phyloP scores from a whole-genome alignment of 2,329 filamentous ascomycete genomes.

The Calonectria henricotiae region DNA sequence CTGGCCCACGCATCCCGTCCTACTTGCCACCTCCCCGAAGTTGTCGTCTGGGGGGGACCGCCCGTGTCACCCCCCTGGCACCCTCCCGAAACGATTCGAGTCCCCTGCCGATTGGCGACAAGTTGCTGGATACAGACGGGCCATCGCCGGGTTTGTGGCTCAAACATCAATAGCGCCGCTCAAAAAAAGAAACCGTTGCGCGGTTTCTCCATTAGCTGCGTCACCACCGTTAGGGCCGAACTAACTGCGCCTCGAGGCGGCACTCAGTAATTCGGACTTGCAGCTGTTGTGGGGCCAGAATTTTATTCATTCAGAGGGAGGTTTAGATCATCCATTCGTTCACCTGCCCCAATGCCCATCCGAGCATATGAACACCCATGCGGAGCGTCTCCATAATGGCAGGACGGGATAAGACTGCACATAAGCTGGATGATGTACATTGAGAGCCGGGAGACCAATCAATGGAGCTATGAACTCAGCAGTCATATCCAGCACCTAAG shows the following conservation, averaged over 20 bases:
- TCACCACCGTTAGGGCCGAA: constrained; percentile 17
- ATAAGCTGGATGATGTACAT: constrained; percentile 3
- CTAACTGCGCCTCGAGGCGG: neutral
- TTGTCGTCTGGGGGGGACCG: neutral
- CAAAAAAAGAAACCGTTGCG: constrained; percentile 13
- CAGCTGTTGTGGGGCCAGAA: no score
- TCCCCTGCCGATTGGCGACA: constrained; percentile 1
- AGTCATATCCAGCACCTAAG: neutral
- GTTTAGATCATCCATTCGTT: neutral
- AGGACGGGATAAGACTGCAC: neutral
- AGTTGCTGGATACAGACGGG: neutral
- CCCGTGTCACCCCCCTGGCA: neutral
- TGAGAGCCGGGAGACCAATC: neutral
- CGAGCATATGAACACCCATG: neutral
- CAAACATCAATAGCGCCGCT: constrained; percentile 13
- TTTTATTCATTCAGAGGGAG: no score
- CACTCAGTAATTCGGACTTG: no score
- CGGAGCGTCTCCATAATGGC: neutral
- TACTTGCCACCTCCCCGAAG: constrained; percentile 11
- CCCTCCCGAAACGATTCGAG: neutral
- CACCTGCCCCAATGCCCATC: neutral
- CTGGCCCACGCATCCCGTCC: constrained; percentile 12
- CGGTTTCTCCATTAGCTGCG: constrained; percentile 13
- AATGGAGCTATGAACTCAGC: neutral
- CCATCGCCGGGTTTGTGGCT: neutral